Conservation (phyloP, 2,329 filamentous ascomycete species). For the Xenoacremonium recifei region DNA sequence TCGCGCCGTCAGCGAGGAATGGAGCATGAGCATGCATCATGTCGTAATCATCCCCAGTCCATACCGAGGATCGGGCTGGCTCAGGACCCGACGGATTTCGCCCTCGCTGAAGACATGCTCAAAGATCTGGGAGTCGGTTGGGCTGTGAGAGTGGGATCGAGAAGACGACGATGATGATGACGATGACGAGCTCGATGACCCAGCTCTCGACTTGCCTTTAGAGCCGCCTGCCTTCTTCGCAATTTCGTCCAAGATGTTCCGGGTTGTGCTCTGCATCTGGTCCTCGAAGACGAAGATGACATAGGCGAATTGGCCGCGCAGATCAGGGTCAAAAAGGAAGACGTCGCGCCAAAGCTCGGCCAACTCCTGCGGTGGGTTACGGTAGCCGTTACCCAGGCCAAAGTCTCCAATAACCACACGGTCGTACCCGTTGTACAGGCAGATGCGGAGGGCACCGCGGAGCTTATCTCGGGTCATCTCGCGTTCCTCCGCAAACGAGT, state of each 20-base stretch:
- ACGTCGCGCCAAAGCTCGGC: slow-evolving; percentile 66
- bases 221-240: slow-evolving; percentile 46
- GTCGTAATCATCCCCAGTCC: slow-evolving; percentile 52
- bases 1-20: neutral
- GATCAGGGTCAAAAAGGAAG: slow-evolving; percentile 60
- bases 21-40: slow-evolving; percentile 15
- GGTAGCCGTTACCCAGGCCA: slow-evolving; percentile 61
- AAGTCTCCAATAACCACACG: slow-evolving; percentile 64
- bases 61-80: slow-evolving; percentile 53
- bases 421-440: slow-evolving; percentile 56
- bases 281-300: slow-evolving; percentile 67
- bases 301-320: slow-evolving; percentile 59
- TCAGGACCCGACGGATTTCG: slow-evolving; percentile 50
- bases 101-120: slow-evolving; percentile 47
- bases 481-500: slow-evolving; percentile 70
- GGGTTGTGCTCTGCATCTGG: slow-evolving; percentile 49
- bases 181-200: slow-evolving; percentile 25
- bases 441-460: slow-evolving; percentile 67
- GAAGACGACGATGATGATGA: slow-evolving; percentile 27
- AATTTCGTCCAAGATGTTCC: slow-evolving; percentile 54
- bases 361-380: slow-evolving; percentile 64
- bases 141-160: slow-evolving; percentile 28
- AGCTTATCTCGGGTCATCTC: slow-evolving; percentile 74
- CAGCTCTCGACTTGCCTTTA: slow-evolving; percentile 33
- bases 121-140: slow-evolving; percentile 53